Evolutionary conservation across 208 protist genomes (phyloP), one percentile per base, ranked within the genome.

Genomic region (Acanthamoeba healyi): DNA sequence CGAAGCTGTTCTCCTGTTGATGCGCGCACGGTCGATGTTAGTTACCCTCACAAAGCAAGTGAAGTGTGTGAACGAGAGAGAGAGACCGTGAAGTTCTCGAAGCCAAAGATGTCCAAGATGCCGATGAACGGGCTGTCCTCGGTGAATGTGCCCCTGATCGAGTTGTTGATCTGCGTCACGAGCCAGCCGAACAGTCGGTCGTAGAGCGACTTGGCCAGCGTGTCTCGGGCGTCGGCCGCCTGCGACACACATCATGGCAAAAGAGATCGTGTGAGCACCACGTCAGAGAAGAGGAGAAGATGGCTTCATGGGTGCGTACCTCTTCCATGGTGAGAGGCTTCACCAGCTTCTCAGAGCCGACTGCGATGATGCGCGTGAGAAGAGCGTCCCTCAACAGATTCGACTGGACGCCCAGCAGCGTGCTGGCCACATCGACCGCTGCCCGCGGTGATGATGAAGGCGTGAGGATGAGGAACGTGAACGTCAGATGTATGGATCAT

Each of bases 1-100:
- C 97, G 54, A 98, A 98, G n/a, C 58, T 93, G 94, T 98, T 98
- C 44, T 96, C 63, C 82, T 97, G 65, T n/a, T n/a, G n/a, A n/a
- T n/a, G n/a, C n/a, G n/a, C n/a, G n/a, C n/a, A n/a, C n/a, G n/a
- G n/a, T n/a, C n/a, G n/a, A n/a, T n/a, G n/a, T n/a, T n/a, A n/a
- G n/a, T n/a, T n/a, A n/a, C n/a, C n/a, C n/a, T n/a, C n/a, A n/a
- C n/a, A n/a, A n/a, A n/a, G n/a, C n/a, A n/a, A n/a, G n/a, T n/a
- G 49, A 54, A 6, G 49, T 19, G 15, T 6, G 10, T 54, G 49
- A 6, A 54, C 10, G 10, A 6, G 15, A 54, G 49, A 54, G 49
- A 54, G 10, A 15, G 6, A 86, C 77, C 12, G 95, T 81, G 93
- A 98, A 98, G 34, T 92, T 96, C 91, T 97, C 96, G 94, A 97